A percentile compares a stretch with the other conserved stretches of the same genome.
phyloP scores from a whole-genome alignment of 179 eudicot species.

The Silene vulgaris region DNA sequence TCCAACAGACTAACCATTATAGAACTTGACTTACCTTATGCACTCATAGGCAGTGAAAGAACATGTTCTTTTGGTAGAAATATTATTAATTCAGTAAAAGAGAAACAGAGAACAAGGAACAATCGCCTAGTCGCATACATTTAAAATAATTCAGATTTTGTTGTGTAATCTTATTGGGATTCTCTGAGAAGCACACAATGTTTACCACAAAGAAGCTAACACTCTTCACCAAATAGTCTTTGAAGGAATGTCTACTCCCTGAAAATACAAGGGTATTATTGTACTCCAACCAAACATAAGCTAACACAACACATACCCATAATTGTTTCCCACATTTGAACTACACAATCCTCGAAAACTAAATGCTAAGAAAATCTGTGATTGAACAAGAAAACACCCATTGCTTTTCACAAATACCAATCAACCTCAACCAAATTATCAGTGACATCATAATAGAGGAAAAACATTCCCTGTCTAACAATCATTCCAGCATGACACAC shows the following conservation, averaged over 20 bases:
- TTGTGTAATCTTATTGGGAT: neutral
- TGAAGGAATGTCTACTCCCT: neutral
- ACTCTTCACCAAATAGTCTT: too few relatives aligned
- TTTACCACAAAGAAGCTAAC: too few relatives aligned
- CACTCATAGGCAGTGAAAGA: too few relatives aligned
- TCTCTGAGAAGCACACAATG: too few relatives aligned
- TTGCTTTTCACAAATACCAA: neutral
- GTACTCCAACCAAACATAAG: neutral
- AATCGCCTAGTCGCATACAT: neutral
- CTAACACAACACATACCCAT: neutral
- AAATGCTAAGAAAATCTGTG: neutral
- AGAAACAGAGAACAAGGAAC: neutral
- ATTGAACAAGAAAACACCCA: neutral
- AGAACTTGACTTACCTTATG: neutral
- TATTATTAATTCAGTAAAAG: too few relatives aligned
- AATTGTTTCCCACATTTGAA: neutral
- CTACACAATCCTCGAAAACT: neutral
- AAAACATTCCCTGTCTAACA: neutral
- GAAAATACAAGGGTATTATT: neutral
- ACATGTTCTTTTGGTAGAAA: too few relatives aligned
- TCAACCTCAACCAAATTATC: neutral
- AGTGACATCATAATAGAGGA: neutral
- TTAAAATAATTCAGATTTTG: neutral
- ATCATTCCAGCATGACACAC: neutral
- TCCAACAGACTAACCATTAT: neutral